Percentiles rank a stretch among this genome's conserved stretches.
Conservation (phyloP, 2,329 filamentous ascomycete genomes). For the Macroventuria anomochaeta region DNA sequence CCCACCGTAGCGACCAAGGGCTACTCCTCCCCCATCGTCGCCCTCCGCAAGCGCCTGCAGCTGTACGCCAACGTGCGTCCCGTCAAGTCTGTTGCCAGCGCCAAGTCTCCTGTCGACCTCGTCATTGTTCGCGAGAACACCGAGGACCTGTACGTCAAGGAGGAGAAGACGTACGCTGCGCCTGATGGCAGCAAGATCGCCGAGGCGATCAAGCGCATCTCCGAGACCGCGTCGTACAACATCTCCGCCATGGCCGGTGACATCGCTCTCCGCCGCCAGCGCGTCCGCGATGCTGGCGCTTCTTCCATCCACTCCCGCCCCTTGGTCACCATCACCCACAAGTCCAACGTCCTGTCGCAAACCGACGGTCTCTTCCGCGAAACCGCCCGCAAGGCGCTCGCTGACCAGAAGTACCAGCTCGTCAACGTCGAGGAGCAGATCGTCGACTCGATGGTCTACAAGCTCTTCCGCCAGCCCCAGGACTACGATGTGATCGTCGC, state of each 20-base stretch:
- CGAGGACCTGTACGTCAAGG: slow-evolving; percentile 97
- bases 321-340: slow-evolving; percentile 96
- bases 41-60: slow-evolving; percentile 90
- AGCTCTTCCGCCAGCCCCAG: slow-evolving; percentile 94
- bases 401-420: slow-evolving; percentile 65
- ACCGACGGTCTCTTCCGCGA: slow-evolving; percentile 95
- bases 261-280: slow-evolving; percentile 86
- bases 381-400: slow-evolving; percentile 76
- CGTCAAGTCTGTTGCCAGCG: slow-evolving; percentile 80
- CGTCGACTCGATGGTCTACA: slow-evolving; percentile 99
- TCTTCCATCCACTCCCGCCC: slow-evolving; percentile 70
- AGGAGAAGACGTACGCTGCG: slow-evolving; percentile 82
- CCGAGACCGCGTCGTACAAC: slow-evolving; percentile 79
- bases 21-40: slow-evolving; percentile 96
- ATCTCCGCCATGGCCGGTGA: slow-evolving; percentile 95
- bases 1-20: slow-evolving; percentile 88
- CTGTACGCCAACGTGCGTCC: slow-evolving; percentile 98
- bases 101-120: slow-evolving; percentile 78
- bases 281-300: slow-evolving; percentile 69
- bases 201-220: slow-evolving; percentile 97
- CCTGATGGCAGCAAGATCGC: slow-evolving; percentile 81
- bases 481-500: slow-evolving; percentile 98
- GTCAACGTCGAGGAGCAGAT: slow-evolving; percentile 93
- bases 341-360: slow-evolving; percentile 95
- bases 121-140: slow-evolving; percentile 99